These are phyloP conservation scores for Nannizzia gypsea DNA, from an alignment of 2,329 filamentous ascomycete genomes.

Conservation along the genomic window DNA sequence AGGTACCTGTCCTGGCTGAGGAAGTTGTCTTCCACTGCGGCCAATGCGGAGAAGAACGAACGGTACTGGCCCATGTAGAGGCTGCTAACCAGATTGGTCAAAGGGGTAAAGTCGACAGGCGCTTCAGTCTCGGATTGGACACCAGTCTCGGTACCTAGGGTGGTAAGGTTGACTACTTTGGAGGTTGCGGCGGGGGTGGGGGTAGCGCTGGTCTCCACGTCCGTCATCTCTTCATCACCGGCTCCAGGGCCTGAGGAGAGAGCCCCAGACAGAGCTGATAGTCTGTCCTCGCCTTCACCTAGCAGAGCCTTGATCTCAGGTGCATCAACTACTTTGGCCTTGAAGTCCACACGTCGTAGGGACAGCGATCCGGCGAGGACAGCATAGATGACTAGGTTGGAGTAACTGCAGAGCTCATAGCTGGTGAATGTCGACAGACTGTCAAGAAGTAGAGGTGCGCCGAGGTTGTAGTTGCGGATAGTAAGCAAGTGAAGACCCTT, in stretches of 20 bases:
- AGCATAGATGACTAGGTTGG: conserved; percentile 84
- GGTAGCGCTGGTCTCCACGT: conserved; percentile 29
- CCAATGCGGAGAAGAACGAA: conserved; percentile 81
- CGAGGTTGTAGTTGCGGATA: conserved; percentile 76
- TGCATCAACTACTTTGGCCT: conserved; percentile 95
- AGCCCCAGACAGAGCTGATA: conserved; percentile 68
- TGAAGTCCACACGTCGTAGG: conserved; percentile 95
- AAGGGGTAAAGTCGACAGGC: conserved; percentile 75
- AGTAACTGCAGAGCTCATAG: conserved; percentile 97
- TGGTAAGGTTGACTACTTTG: conserved; percentile 79
- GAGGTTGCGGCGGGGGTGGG: conserved; percentile 44
- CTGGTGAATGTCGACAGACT: conserved; percentile 96
- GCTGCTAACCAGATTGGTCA: conserved; percentile 78
- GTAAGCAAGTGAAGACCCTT: conserved; percentile 89
- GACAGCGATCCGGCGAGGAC: conserved; percentile 90
- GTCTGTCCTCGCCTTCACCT: conserved; percentile 76
- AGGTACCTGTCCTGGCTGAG: conserved; percentile 89
- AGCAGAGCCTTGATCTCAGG: conserved; percentile 97
- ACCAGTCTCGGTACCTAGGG: conserved; percentile 57
- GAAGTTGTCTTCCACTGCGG: conserved; percentile 85
- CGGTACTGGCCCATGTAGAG: conserved; percentile 91
- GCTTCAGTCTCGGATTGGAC: conserved; percentile 62
- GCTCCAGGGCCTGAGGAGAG: conserved; percentile 70
- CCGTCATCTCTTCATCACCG: conserved; percentile 62
- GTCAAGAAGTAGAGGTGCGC: conserved; percentile 87